Evolutionary conservation across 805 yeast species (phyloP).

Genomic region (Hanseniaspora taiwanica): DNA sequence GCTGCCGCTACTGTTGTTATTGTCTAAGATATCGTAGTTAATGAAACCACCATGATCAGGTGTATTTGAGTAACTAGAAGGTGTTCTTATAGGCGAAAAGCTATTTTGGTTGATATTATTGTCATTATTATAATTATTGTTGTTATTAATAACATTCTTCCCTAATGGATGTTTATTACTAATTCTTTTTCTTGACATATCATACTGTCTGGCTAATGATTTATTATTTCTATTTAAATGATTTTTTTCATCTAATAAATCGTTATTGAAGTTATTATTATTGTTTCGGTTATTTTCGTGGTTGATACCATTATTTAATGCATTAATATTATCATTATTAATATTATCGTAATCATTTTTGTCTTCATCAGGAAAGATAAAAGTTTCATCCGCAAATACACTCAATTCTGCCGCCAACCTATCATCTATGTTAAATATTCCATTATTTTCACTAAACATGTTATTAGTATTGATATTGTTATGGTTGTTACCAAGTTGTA

Average conservation of each 20-base stretch:
- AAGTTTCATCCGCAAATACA: slow-evolving; percentile 73
- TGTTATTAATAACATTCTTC: neutral
- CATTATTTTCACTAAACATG: neutral
- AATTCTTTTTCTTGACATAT: slow-evolving; percentile 19
- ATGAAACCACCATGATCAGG: slow-evolving; percentile 16
- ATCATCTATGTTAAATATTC: slow-evolving; percentile 27
- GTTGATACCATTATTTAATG: slow-evolving; percentile 2
- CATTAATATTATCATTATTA: slow-evolving; percentile 5
- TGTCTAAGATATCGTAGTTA: slow-evolving; percentile 8
- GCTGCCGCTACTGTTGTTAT: too few species aligned
- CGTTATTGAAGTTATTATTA: slow-evolving; percentile 9
- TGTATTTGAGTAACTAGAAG: neutral
- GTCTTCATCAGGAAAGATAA: slow-evolving; percentile 72
- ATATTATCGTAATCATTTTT: slow-evolving; percentile 27
- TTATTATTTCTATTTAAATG: too few species aligned
- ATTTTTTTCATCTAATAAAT: slow-evolving; percentile 18
- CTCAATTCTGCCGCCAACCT: slow-evolving; percentile 53
- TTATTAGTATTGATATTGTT: neutral
- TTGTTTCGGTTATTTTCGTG: slow-evolving; percentile 8
- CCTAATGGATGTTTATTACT: slow-evolving; percentile 4
- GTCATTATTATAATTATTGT: slow-evolving; percentile 2
- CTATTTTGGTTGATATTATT: neutral
- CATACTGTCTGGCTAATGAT: slow-evolving; percentile 22
- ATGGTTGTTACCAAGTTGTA: neutral
- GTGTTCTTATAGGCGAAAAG: too few species aligned